A percentile compares a stretch with the other conserved stretches of the same genome.
phyloP scores from a whole-genome alignment of 2,329 filamentous ascomycete genomes.

The Seiridium unicorne region DNA sequence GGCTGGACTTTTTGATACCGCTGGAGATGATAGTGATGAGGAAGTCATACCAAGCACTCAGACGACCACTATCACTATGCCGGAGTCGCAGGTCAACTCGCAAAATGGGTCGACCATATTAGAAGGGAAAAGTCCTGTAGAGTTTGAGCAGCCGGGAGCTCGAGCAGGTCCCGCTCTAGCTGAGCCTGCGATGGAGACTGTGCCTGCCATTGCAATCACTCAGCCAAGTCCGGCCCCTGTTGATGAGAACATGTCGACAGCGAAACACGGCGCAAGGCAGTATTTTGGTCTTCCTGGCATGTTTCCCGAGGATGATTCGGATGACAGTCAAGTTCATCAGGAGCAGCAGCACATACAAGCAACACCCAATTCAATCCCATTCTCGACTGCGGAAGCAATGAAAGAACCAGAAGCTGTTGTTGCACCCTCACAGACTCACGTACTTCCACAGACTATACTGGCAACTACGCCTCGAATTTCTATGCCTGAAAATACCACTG shows the following conservation, averaged over 20 bases:
- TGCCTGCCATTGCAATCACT: slow-evolving; percentile 45
- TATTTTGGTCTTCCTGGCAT: slow-evolving; percentile 57
- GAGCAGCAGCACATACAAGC: neutral
- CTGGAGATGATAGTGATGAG: slow-evolving; percentile 13
- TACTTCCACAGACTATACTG: slow-evolving; percentile 26
- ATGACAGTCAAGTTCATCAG: slow-evolving; percentile 6
- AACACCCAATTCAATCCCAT: neutral
- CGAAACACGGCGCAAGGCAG: neutral
- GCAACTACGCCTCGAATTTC: slow-evolving; percentile 25
- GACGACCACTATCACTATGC: slow-evolving; percentile 14
- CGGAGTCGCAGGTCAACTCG: slow-evolving; percentile 15
- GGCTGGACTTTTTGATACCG: slow-evolving; percentile 22
- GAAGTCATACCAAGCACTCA: slow-evolving; percentile 16
- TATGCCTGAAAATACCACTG: slow-evolving; percentile 33
- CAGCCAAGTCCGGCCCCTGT: slow-evolving; percentile 39
- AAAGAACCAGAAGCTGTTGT: slow-evolving; percentile 22
- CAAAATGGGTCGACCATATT: slow-evolving; percentile 10
- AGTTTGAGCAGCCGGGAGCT: slow-evolving; percentile 5
- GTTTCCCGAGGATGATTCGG: slow-evolving; percentile 47
- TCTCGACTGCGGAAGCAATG: slow-evolving; percentile 11
- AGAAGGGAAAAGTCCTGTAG: slow-evolving; percentile 14
- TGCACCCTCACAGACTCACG: slow-evolving; percentile 12
- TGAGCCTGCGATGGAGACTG: neutral
- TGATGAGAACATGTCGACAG: slow-evolving; percentile 10
- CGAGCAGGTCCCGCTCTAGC: neutral